Evolutionary conservation across 1,139 yeast species (phyloP), one percentile per base, ranked within the genome.

Genomic region (Blastobotrys serpentis): DNA sequence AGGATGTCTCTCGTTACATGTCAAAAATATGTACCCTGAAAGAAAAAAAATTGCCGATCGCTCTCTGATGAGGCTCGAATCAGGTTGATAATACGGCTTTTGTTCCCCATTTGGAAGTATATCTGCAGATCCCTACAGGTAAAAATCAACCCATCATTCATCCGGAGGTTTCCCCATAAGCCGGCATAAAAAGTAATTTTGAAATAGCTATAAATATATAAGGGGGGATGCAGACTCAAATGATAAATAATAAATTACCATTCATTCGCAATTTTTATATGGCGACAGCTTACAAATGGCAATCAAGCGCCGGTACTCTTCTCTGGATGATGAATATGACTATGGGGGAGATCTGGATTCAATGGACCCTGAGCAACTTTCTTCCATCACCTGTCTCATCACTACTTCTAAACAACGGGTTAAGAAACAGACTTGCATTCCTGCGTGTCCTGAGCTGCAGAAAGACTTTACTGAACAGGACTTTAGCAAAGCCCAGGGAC

Each of bases 401-500:
- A 14, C 6, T 26, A 42, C 46, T 21, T 44, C 49, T 13, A 25
- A 42, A 34, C 44, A 46, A 25, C 39, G 51, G 23, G 34, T 42
- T 18, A 46, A 33, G 22, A 42, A 42, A 25, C 23, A 22, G 16
- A 18, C 26, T 18, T 7, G 11, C 13, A 4, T 42, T 3, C 44
- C 44, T 4, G 5, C 30, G 18, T 16, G 16, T 7, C 30, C 43
- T 4, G 33, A 8, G 14, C 21, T 13, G 22, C 29, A 42, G 13
- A 13, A 18, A 25, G 14, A 33, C 44, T 18, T 11, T n/a, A 5
- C 22, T 13, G 44, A 43, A 6, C 32, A 18, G 18, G 17, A 34
- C 29, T 40, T 46, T 14, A 50, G 38, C 23, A 47, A 41, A 25
- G 34, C 44, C 2, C 57, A 52, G 34, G 57, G 56, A 16, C 48